These are phyloP conservation scores for Pseudogymnoascus sp. DNA, from an alignment of 2,329 filamentous ascomycete species.

Conservation along the genomic window DNA sequence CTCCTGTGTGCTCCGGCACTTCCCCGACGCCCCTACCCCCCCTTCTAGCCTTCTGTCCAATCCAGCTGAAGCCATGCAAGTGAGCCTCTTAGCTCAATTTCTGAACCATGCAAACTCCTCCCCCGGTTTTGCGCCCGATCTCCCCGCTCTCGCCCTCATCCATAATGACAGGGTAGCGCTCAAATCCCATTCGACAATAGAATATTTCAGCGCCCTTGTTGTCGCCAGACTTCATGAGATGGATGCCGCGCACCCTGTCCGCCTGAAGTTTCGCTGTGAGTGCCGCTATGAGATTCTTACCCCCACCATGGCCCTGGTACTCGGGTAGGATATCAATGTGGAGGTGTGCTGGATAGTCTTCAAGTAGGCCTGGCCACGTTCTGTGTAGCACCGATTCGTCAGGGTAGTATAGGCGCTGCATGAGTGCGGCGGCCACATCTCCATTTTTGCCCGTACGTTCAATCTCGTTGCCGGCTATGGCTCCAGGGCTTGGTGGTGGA, in stretches of 20 bases:
- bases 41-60: neutral
- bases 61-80: neutral
- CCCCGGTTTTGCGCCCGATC: conserved; percentile 5
- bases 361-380: conserved; percentile 1
- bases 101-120: conserved; percentile 9
- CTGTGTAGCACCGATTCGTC: conserved; percentile 3
- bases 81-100: neutral
- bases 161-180: conserved; percentile 5
- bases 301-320: conserved; percentile 1
- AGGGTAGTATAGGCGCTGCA: neutral
- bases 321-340: conserved; percentile 9
- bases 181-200: conserved; percentile 2
- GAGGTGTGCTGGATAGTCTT: neutral
- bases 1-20: neutral
- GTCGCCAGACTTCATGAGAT: conserved; percentile 9
- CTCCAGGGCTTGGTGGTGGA: neutral
- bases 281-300: neutral
- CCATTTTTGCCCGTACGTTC: neutral
- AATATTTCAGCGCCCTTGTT: conserved; percentile 1
- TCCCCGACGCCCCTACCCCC: neutral
- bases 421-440: neutral
- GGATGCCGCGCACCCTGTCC: neutral
- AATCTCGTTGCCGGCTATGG: conserved; percentile 2
- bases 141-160: neutral
- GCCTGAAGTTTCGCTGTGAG: neutral